Base-by-base conservation (phyloP, 371 early-diverging fungal genomes). In the Coemansia sp. region DNA sequence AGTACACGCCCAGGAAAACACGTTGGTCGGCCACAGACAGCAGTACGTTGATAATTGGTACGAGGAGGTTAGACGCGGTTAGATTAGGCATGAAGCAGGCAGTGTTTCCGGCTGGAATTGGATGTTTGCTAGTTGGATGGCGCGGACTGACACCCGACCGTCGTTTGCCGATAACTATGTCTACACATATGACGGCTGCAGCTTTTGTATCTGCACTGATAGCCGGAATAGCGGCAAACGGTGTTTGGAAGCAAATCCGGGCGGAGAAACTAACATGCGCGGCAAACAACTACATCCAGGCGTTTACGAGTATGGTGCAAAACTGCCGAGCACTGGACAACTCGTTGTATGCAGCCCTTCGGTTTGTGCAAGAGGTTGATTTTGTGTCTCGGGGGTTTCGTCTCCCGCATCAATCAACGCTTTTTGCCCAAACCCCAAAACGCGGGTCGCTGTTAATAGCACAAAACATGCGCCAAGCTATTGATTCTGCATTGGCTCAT, bases 301-400 rank as follows among this genome's bases (percentile, higher is more conserved):
- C 16, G 1, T 24, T 75, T 26, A 6, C 37, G 13, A 8, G 13
- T 1, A 45, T 67, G 61, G 39, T 37, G 0, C 27, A n/a, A 11
- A 22, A 39, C 8, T 59, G 64, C 10, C 71, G 76, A 4, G 18
- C n/a, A 8, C 40, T 75, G 21, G 76, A 75, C 29, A 40, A 26
- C 0, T 29, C 68, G 40, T 11, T 64, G 6, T 67, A 75, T 45
- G 55, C 59, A 2, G 67, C 67, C 3, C 54, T 75, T n/a, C 56
- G 64, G 39, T 61, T 54, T 29, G 53, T 71, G 1, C 71, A 64
- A 45, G 76, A 75, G 8, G 24, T 71, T 2, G 68, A 61, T 21
- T 58, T 75, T 58, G 64, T 75, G 1, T 8, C 59, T 0, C 21
- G 63, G 0, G 76, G 76, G 10, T 64, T 71, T 21, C 67, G 71